phyloP scores from a whole-genome alignment of 192 early-diverging fungal species.

The Coemansia sp. region DNA sequence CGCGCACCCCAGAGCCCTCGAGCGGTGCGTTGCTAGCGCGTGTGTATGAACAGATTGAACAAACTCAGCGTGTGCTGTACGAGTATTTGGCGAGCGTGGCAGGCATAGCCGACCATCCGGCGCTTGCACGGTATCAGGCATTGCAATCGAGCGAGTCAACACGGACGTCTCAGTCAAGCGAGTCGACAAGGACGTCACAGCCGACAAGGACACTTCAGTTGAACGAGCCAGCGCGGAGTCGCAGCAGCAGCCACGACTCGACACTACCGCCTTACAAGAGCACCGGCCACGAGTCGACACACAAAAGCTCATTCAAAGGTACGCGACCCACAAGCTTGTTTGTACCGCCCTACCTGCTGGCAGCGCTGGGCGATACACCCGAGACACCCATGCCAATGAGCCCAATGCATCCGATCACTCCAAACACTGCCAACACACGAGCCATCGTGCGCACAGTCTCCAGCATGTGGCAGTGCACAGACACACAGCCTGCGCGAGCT shows the following conservation, averaged over 20 bases:
- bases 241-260: conserved; percentile 44
- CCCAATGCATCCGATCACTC: no score
- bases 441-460: conserved; percentile 21
- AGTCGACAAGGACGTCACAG: background rate
- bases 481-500: conserved; percentile 3
- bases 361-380: background rate
- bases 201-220: background rate
- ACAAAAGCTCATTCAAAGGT: no score
- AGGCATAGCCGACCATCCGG: conserved; percentile 19
- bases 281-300: conserved; percentile 31
- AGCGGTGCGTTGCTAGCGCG: conserved; percentile 13
- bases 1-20: background rate
- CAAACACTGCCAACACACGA: background rate
- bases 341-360: background rate
- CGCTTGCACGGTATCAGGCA: conserved; percentile 3
- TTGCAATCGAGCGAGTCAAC: conserved; percentile 2
- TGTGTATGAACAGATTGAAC: conserved; percentile 37
- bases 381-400: background rate
- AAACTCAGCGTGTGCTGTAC: conserved; percentile 20
- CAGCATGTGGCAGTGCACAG: conserved; percentile 18
- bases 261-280: conserved; percentile 15
- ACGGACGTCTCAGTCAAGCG: background rate
- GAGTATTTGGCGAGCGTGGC: conserved; percentile 33
- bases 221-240: conserved; percentile 10
- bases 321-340: conserved; percentile 28